Conservation (phyloP, 2,329 filamentous ascomycete genomes). For the Hymenotorrendiella dingleyae region DNA sequence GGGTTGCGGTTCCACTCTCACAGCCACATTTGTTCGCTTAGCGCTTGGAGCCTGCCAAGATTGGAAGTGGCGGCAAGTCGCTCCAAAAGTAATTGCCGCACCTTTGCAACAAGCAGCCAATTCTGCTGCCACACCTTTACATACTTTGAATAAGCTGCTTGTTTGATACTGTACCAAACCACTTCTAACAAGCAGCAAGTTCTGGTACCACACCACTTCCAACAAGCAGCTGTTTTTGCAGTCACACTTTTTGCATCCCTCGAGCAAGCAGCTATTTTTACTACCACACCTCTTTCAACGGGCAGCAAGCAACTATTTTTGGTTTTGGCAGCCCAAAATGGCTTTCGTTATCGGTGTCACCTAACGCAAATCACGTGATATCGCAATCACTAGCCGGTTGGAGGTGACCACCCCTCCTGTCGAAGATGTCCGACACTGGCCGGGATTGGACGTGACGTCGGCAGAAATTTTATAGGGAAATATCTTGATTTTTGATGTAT, state of each 20-base stretch:
- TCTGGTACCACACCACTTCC: conserved; percentile 9
- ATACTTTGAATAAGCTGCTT: conserved; percentile 9
- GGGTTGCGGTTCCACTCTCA: conserved; percentile 7
- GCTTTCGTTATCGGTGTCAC: conserved; percentile 6
- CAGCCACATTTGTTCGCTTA: conserved; percentile 11
- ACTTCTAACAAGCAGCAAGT: conserved; percentile 10
- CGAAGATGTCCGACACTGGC: conserved; percentile 7
- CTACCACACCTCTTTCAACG: conserved; percentile 8
- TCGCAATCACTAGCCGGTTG: conserved; percentile 3
- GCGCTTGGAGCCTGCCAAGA: conserved; percentile 9
- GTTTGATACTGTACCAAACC: conserved; percentile 9
- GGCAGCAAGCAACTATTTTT: conserved; percentile 5
- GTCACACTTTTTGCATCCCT: conserved; percentile 8
- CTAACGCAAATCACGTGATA: conserved; percentile 6
- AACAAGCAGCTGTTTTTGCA: conserved; percentile 11
- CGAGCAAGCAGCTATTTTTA: conserved; percentile 8
- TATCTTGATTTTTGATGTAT: conserved; percentile 6
- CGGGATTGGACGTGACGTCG: conserved; percentile 5
- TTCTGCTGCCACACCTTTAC: conserved; percentile 10
- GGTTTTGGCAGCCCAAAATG: conserved; percentile 7
- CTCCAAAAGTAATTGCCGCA: conserved; percentile 6
- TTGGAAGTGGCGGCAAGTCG: conserved; percentile 8
- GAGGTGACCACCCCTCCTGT: conserved; percentile 1
- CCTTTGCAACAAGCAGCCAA: conserved; percentile 6
- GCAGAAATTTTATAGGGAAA: conserved; percentile 7